Conservation (phyloP, 345 rosid genomes). For the Aurinia saxatilis region DNA sequence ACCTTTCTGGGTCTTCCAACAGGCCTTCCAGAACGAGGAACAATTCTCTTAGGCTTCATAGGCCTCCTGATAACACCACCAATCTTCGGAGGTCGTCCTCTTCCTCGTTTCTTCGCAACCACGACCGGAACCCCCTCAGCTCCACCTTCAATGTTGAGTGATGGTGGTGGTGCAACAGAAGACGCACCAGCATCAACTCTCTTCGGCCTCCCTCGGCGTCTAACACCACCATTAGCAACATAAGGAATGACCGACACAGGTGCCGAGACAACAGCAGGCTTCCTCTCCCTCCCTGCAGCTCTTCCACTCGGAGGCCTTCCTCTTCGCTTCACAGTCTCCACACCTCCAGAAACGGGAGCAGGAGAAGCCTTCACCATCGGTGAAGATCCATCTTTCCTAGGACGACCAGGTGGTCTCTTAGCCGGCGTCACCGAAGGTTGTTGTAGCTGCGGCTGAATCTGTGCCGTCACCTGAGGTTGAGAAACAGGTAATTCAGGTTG, state of each 20-base stretch:
- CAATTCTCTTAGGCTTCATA: constrained; percentile 18
- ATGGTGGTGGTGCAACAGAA: not conserved
- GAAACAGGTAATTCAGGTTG: not conserved
- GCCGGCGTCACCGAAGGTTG: not conserved
- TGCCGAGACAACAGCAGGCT: constrained; percentile 16
- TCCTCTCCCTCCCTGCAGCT: constrained; percentile 25
- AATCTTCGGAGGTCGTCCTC: constrained; percentile 53
- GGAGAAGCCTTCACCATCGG: constrained; percentile 8
- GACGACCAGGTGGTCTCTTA: constrained; percentile 45
- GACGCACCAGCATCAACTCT: constrained; percentile 20
- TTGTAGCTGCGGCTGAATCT: not conserved
- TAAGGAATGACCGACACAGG: constrained; percentile 20
- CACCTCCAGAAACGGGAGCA: not conserved
- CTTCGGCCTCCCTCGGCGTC: constrained; percentile 67
- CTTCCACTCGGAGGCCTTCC: constrained; percentile 30
- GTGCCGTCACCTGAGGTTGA: not conserved
- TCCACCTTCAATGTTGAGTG: constrained; percentile 3
- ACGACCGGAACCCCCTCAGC: constrained; percentile 1
- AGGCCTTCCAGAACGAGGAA: constrained; percentile 37
- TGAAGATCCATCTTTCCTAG: constrained; percentile 34
- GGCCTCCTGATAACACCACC: constrained; percentile 27
- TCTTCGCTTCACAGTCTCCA: constrained; percentile 13
- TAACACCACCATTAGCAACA: constrained; percentile 24
- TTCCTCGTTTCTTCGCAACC: constrained; percentile 38
- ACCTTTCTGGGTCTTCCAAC: constrained; percentile 84